Base-by-base conservation (phyloP, 2,329 filamentous ascomycete species). In the Pleurostoma richardsiae region DNA sequence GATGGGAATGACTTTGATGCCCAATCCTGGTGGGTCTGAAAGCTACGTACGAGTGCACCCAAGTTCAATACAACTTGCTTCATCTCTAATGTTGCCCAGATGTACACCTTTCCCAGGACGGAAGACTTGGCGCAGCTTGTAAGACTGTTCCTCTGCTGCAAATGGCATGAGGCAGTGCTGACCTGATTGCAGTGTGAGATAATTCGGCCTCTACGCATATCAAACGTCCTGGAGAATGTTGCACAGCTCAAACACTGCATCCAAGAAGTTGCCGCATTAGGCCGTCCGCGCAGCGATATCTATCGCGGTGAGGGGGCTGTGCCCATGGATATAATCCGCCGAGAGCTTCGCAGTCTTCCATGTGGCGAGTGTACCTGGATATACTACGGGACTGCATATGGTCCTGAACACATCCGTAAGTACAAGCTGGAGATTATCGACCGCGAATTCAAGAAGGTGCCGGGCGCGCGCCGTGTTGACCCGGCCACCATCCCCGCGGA, bases 1-100 rank as follows among this genome's bases (percentile, higher is more conserved):
- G 58, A 74, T 78, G 64, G 75, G 74, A 0, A 68, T 78, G 52
- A 59, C 59, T 60, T 62, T 80, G 31, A 79, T 79, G 76, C 70
- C 71, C 2, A 75, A 76, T 41, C 73, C 73, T 0, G 72, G 68
- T 7, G 73, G 71, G 1, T 71, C 73, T 49, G 70, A 76, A 43
- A 60, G 59, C 19, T 19, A 19, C 19, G 19, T 19, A 19, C 19
- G 19, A 19, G 19, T 19, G 19, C 19, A 19, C 19, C 19, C 19
- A 19, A 19, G 19, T 19, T 19, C 19, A 19, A 19, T 19, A 19
- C 19, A 41, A 41, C 50, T 30, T 51, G 46, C 40, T 59, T 59
- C 8, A 19, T 19, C 19, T 19, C 19, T 19, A 66, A 67, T 43
- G 51, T 68, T 39, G 61, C 69, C 5, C 41, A 65, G 61, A 54